A percentile compares a stretch with the other conserved stretches of the same genome.
These are phyloP conservation scores for Sugiyamaella novakii DNA, from an alignment of 1,139 yeast species.

Conservation along the genomic window DNA sequence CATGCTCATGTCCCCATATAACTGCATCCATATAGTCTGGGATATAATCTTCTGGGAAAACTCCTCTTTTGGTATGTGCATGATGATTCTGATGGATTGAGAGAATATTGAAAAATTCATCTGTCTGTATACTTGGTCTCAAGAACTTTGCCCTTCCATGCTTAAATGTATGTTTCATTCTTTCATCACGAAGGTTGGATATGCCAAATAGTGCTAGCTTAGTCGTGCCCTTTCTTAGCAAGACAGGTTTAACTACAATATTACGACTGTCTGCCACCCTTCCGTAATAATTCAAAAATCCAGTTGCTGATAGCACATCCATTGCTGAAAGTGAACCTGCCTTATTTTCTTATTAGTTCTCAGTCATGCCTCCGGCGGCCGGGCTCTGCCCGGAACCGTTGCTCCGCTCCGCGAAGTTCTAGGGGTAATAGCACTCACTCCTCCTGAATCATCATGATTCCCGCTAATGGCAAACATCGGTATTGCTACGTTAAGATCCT, in stretches of 20 bases:
- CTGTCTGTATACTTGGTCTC: constrained; percentile 57
- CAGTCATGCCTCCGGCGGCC: constrained; percentile 2
- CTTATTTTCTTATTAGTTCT: constrained; percentile 43
- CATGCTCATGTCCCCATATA: constrained; percentile 99
- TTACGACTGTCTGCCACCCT: constrained; percentile 74
- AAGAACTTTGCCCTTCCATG: constrained; percentile 79
- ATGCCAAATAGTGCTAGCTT: constrained; percentile 85
- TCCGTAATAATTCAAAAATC: constrained; percentile 89
- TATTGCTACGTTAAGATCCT: constrained; percentile 82
- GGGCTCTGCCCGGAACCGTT: not conserved
- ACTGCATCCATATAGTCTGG: constrained; percentile 82
- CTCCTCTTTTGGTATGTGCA: constrained; percentile 78
- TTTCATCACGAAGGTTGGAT: constrained; percentile 86
- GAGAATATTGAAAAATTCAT: constrained; percentile 80
- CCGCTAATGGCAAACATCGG: constrained; percentile 96
- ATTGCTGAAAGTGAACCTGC: constrained; percentile 64
- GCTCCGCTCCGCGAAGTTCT: not conserved
- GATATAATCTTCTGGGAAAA: constrained; percentile 78
- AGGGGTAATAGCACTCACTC: constrained; percentile 45
- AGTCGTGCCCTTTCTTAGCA: constrained; percentile 80
- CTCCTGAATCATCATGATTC: constrained; percentile 96
- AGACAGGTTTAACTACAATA: constrained; percentile 73
- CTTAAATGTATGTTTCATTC: constrained; percentile 78
- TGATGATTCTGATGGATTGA: constrained; percentile 90
- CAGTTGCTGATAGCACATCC: constrained; percentile 80